Evolutionary conservation across 495 filamentous ascomycete species (phyloP), one percentile per base, ranked within the genome.

Genomic region (Daldinia bambusicola): DNA sequence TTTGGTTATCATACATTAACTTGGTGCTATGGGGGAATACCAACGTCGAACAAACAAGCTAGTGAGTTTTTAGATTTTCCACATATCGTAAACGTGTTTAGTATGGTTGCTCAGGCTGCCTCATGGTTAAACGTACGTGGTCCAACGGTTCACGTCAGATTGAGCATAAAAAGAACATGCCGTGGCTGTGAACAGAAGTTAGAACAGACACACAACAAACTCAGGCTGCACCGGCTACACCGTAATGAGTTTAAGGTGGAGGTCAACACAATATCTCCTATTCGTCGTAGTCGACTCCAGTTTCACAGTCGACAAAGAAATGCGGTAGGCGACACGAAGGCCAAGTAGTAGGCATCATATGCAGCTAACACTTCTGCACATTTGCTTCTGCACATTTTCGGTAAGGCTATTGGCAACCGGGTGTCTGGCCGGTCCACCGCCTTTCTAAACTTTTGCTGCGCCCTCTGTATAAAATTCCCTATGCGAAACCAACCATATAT

Each of bases 251-350:
- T 40, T 53, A 32, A 32, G 50, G 50, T 20, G 9, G 18, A 30
- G 48, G 38, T 55, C 14, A 53, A 53, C 14, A 67, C 22, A 59
- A 52, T 53, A 63, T 22, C n/a, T 22, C 36, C 38, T 34, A 50
- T 62, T 62, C 31, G 18, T 20, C 48, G 13, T 53, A 13, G 13
- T 14, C 9, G 50, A 20, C 45, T 55, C 40, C 32, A 58, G 52
- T 51, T 38, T 62, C 43, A 38, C n/a, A 63, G 30, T 26, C 26
- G 22, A 66, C 68, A 72, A 72, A 67, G 69, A 48, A 30, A 16
- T 10, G 14, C 13, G 57, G 7, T 13, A 37, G 36, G 43, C 48
- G 61, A 53, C 20, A 36, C 36, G 50, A 45, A 55, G 52, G 14
- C 32, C 12, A 45, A 57, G 43, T 36, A 59, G 37, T 38, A 60